Conservation (phyloP, 2,329 filamentous ascomycete genomes). For the Cercospora zeina region DNA sequence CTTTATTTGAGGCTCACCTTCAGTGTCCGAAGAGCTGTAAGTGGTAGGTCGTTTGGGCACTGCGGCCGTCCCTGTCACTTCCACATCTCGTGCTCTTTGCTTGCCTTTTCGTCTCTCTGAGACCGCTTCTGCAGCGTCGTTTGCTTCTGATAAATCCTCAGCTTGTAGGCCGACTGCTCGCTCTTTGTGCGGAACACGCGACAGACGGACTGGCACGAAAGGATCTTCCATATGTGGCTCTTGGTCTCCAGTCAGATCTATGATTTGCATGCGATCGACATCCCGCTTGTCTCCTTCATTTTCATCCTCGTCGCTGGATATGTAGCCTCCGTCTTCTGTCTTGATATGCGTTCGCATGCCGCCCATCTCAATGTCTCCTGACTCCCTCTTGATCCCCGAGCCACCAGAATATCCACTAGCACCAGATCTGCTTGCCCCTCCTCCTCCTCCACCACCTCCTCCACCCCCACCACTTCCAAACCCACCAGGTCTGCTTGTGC, state of each 20-base stretch:
- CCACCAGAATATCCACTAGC: conserved; percentile 30
- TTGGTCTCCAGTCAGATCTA: conserved; percentile 54
- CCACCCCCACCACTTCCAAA: conserved; percentile 21
- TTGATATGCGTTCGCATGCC: conserved; percentile 30
- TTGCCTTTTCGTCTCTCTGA: conserved; percentile 43
- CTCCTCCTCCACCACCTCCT: conserved; percentile 18
- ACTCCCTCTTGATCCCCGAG: conserved; percentile 42
- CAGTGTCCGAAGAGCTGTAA: conserved; percentile 44
- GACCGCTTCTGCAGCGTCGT: conserved; percentile 23
- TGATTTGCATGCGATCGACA: conserved; percentile 59
- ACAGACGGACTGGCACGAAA: conserved; percentile 57
- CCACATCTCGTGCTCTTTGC: conserved; percentile 44
- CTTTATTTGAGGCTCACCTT: conserved; percentile 51
- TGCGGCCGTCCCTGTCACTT: conserved; percentile 46
- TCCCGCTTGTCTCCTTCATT: conserved; percentile 51
- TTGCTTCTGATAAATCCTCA: conserved; percentile 32
- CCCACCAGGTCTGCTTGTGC: conserved; percentile 22
- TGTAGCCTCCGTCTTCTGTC: conserved; percentile 44
- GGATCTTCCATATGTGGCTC: conserved; percentile 36
- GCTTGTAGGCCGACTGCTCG: conserved; percentile 52
- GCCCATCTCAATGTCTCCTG: conserved; percentile 27
- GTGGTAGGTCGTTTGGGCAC: conserved; percentile 45
- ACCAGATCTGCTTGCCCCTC: conserved; percentile 25
- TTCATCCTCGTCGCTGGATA: conserved; percentile 54
- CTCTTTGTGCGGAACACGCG: conserved; percentile 58